phyloP scores from a whole-genome alignment of 768 basidiomycete species.

The Rhodotorula diobovata region DNA sequence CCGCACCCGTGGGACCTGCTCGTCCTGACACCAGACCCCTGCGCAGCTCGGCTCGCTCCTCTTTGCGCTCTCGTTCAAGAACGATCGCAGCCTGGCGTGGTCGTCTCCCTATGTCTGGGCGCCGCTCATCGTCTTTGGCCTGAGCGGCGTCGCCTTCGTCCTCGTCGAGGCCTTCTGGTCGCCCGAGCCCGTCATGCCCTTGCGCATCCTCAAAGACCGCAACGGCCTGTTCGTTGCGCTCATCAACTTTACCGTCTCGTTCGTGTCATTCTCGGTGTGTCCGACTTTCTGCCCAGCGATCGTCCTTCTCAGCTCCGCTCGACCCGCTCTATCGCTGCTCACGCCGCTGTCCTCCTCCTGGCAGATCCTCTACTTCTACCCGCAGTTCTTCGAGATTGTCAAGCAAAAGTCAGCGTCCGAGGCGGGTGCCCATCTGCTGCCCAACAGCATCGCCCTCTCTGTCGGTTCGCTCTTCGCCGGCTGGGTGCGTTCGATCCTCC shows the following conservation, averaged over 20 bases:
- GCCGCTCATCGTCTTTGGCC: slow-evolving; percentile 58
- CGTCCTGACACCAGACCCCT: not conserved
- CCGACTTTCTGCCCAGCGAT: not conserved
- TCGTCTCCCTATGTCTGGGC: slow-evolving; percentile 63
- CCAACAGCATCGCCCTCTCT: slow-evolving; percentile 82
- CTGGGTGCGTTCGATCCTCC: slow-evolving; percentile 54
- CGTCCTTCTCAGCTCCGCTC: too few species aligned
- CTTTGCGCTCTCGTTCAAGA: slow-evolving; percentile 47
- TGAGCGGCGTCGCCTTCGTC: slow-evolving; percentile 62
- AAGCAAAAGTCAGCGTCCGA: slow-evolving; percentile 30
- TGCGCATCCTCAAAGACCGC: slow-evolving; percentile 59
- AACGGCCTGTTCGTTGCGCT: slow-evolving; percentile 77
- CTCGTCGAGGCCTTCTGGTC: slow-evolving; percentile 73
- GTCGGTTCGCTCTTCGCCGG: slow-evolving; percentile 82
- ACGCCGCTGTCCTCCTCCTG: not conserved
- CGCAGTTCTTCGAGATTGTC: slow-evolving; percentile 35
- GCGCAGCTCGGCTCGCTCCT: slow-evolving; percentile 44
- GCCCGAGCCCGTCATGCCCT: slow-evolving; percentile 83
- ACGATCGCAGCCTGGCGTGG: slow-evolving; percentile 53
- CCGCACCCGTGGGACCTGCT: fast-evolving
- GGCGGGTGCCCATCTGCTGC: slow-evolving; percentile 61
- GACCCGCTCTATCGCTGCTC: not conserved
- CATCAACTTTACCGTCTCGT: slow-evolving; percentile 59
- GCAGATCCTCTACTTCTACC: slow-evolving; percentile 35
- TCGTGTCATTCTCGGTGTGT: slow-evolving; percentile 27